Base-by-base conservation (phyloP, 2,329 filamentous ascomycete species). In the Botryotinia globosa region DNA sequence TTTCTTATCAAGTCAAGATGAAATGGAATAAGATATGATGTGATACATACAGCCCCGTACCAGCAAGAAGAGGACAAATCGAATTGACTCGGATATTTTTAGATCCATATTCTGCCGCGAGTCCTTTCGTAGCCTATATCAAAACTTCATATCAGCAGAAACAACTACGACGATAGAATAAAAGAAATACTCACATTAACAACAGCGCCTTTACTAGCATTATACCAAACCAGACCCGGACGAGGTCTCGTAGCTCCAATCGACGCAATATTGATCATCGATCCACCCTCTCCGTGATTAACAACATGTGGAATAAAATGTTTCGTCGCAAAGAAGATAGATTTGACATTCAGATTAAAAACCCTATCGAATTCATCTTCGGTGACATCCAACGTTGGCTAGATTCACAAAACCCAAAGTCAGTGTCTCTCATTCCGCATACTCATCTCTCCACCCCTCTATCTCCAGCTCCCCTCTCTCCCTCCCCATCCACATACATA, bases 71-170 rank as follows among this genome's bases (percentile, higher is more conserved):
- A 0, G 91, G 91, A 64, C 89, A 92, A 22, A 94, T 88, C 2
- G 88, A 86, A 75, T 93, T 93, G 77, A 94, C 90, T 0, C 91
- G 87, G 75, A 94, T 92, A 76, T 92, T 86, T 71, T 92, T 87
- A 0, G 88, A 86, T 0, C 89, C 92, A 77, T 91, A 94, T 80
- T 94, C 92, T 1, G 91, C 89, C 0, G 91, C 92, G 76, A 94
- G 85, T 18, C 87, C 87, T 81, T 89, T 90, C 4, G 88, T 90
- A 16, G 87, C 88, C 82, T 87, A 18, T 56, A 18, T n/a, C 32
- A 56, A 56, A 56, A n/a, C 51, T 9, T 8, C 16, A 48, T 45
- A 44, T 72, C 25, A 72, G 54, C 14, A 56, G n/a, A 16, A 18
- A 18, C 25, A 51, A 9, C 4, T 14, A n/a, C n/a, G 6, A 29